Conservation (phyloP, 208 protist genomes). For the Crithidia sp. region DNA sequence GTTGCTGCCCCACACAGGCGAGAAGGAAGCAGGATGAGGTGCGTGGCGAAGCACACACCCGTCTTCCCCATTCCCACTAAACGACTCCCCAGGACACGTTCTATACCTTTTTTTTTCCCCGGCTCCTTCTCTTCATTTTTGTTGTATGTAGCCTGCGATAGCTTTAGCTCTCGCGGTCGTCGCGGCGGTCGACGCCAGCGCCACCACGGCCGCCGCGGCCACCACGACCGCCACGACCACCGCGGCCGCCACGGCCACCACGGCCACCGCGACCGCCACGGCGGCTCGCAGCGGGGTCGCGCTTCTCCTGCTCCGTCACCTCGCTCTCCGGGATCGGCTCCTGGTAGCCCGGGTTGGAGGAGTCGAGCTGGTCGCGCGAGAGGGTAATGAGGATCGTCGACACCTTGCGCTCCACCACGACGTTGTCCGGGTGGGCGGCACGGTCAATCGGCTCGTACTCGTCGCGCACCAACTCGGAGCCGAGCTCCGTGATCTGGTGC, state of each 20-base stretch:
- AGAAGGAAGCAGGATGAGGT: no score
- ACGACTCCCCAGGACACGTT: no score
- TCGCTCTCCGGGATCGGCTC: conserved; percentile 85
- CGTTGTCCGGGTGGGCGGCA: conserved; percentile 69
- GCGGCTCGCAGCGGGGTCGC: conserved; percentile 43
- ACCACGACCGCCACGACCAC: conserved; percentile 34
- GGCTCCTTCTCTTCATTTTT: background rate
- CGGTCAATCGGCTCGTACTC: conserved; percentile 90
- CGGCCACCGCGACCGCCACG: conserved; percentile 42
- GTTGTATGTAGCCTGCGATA: background rate
- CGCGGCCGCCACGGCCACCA: conserved; percentile 43
- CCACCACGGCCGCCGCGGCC: conserved; percentile 41
- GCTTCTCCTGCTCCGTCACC: conserved; percentile 87
- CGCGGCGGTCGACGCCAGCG: conserved; percentile 40
- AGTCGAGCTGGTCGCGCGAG: conserved; percentile 86
- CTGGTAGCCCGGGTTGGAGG: conserved; percentile 90
- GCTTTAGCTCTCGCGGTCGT: conserved; percentile 34
- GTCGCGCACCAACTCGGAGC: conserved; percentile 81
- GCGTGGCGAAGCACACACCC: no score
- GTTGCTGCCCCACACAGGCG: no score
- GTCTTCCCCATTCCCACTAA: no score
- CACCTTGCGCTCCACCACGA: conserved; percentile 83
- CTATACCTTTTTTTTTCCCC: background rate
- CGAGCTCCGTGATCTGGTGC: conserved; percentile 92
- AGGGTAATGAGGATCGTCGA: conserved; percentile 92